Percentiles rank a stretch among this genome's conserved stretches.
phyloP scores from a whole-genome alignment of 176 grass and related monocot species.

The Oryza punctata region DNA sequence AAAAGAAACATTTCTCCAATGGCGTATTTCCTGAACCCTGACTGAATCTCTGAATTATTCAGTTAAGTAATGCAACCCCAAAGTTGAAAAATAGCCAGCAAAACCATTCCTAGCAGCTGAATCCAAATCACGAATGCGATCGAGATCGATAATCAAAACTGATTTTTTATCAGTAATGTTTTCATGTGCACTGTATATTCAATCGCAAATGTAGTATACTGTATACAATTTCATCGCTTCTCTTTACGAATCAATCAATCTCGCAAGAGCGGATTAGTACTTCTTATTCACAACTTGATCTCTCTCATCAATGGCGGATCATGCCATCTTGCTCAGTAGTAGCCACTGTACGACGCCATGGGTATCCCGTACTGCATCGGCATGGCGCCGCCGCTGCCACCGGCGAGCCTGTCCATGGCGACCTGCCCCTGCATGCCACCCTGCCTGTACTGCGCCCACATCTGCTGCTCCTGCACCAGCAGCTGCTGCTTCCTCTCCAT shows the following conservation, averaged over 20 bases:
- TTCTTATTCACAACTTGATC: not conserved
- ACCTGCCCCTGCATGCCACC: conserved; percentile 67
- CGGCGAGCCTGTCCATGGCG: conserved; percentile 38
- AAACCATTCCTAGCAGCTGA: too few relatives aligned
- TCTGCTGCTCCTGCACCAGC: conserved; percentile 67
- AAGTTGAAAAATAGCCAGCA: too few relatives aligned
- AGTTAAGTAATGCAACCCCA: too few relatives aligned
- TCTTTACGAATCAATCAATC: not conserved
- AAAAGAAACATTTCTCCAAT: not conserved
- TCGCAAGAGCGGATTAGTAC: not conserved
- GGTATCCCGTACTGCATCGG: conserved; percentile 52
- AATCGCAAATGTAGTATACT: not conserved
- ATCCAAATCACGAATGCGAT: not conserved
- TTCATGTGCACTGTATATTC: not conserved
- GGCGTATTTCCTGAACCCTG: too few relatives aligned
- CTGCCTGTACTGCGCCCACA: conserved; percentile 74
- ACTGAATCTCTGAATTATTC: too few relatives aligned
- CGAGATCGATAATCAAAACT: not conserved
- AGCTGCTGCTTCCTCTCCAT: conserved; percentile 81
- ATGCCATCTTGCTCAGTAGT: not conserved
- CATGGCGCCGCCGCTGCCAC: conserved; percentile 25
- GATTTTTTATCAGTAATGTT: not conserved
- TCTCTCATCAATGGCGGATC: not conserved
- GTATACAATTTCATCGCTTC: not conserved
- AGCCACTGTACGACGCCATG: not conserved